phyloP scores from a whole-genome alignment of 305 asterid species.

The Striga hermonthica region DNA sequence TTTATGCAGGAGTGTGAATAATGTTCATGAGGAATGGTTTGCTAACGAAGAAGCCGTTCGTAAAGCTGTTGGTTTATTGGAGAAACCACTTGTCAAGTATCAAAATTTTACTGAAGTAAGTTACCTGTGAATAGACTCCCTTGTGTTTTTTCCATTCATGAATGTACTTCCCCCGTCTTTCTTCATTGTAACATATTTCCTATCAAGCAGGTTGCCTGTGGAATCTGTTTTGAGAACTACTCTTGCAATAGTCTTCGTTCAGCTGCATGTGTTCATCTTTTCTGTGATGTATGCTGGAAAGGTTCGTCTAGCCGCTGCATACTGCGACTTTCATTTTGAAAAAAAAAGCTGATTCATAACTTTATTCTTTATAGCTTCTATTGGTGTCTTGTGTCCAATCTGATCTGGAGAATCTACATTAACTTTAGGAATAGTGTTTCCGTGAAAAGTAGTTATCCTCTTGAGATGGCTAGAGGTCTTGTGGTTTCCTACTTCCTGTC shows the following conservation, averaged over 20 bases:
- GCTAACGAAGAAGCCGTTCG: conserved; percentile 81
- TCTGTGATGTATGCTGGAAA: conserved; percentile 77
- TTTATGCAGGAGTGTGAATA: conserved; percentile 67
- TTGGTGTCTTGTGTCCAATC: conserved; percentile 24
- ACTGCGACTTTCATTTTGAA: conserved; percentile 25
- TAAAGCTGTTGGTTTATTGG: conserved; percentile 75
- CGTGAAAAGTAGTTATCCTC: neutral
- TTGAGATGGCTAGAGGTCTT: conserved; percentile 13
- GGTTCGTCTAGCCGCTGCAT: conserved; percentile 43
- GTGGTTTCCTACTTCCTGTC: neutral
- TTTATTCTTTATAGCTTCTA: conserved; percentile 22
- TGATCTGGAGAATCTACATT: conserved; percentile 1
- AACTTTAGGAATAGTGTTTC: conserved; percentile 8
- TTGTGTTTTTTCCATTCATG: conserved; percentile 20
- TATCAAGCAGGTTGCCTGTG: conserved; percentile 58
- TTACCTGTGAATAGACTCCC: conserved; percentile 25
- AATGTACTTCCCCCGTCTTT: conserved; percentile 20
- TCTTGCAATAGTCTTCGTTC: conserved; percentile 43
- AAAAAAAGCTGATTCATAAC: conserved; percentile 6
- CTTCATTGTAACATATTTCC: conserved; percentile 17
- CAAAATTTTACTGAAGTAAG: conserved; percentile 56
- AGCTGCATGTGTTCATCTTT: conserved; percentile 72
- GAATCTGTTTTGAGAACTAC: conserved; percentile 77
- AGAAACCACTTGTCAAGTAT: conserved; percentile 45
- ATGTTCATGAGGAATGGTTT: conserved; percentile 90